phyloP scores from a whole-genome alignment of 768 basidiomycete genomes.

The Pisolithus marmoratus region DNA sequence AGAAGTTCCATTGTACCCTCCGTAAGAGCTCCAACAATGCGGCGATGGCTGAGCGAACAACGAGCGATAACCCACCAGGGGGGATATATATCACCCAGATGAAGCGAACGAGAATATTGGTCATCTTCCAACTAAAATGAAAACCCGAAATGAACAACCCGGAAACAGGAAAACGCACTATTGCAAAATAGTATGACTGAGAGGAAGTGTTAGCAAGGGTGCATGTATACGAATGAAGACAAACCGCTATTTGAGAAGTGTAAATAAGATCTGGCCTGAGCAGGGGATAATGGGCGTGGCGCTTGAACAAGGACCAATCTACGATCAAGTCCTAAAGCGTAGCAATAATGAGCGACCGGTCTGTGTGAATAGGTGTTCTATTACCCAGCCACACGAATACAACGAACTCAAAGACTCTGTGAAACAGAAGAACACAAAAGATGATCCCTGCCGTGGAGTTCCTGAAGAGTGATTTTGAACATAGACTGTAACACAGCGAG shows the following conservation, averaged over 20 bases:
- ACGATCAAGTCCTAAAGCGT: slow-evolving; percentile 66
- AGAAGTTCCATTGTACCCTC: slow-evolving; percentile 90
- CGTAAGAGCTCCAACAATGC: slow-evolving; percentile 73
- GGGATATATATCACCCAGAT: slow-evolving; percentile 80
- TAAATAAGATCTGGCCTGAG: slow-evolving; percentile 78
- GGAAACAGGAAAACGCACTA: slow-evolving; percentile 39
- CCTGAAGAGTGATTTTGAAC: slow-evolving; percentile 1
- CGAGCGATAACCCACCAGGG: slow-evolving; percentile 36
- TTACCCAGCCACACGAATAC: slow-evolving; percentile 78
- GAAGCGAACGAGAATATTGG: slow-evolving; percentile 74
- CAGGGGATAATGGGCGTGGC: slow-evolving; percentile 48
- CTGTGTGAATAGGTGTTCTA: slow-evolving; percentile 14
- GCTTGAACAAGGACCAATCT: slow-evolving; percentile 85
- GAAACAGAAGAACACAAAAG: slow-evolving; percentile 67
- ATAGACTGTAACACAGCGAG: background rate
- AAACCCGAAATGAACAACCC: background rate
- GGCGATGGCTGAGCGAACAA: slow-evolving; percentile 59
- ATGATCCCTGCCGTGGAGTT: slow-evolving; percentile 36
- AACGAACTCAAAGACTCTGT: slow-evolving; percentile 54
- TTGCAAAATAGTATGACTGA: slow-evolving; percentile 74
- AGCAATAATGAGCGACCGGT: background rate
- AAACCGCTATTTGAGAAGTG: slow-evolving; percentile 51
- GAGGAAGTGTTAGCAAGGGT: background rate
- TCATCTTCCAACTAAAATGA: slow-evolving; percentile 37
- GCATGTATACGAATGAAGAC: slow-evolving; percentile 10